These are phyloP conservation scores for Fusarium luffae DNA, from an alignment of 2,329 filamentous ascomycete species.

Conservation along the genomic window DNA sequence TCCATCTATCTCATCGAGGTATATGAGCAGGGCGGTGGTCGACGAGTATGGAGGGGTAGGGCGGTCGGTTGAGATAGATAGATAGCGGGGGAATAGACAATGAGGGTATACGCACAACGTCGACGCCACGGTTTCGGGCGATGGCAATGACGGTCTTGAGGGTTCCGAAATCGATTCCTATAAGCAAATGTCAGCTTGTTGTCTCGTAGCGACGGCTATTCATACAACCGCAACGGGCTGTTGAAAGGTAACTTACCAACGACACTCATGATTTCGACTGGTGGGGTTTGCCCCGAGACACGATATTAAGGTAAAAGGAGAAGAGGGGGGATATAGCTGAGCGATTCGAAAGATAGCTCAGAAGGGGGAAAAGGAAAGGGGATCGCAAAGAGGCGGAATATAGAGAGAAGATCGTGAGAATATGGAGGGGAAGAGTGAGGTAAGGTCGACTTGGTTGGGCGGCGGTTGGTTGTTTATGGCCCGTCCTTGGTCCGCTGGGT, in stretches of 20 bases:
- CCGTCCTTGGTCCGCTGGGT: slow-evolving; percentile 16
- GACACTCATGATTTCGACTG: slow-evolving; percentile 63
- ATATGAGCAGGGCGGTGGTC: neutral
- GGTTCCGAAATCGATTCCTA: slow-evolving; percentile 93
- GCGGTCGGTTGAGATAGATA: slow-evolving; percentile 24
- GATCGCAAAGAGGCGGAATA: slow-evolving; percentile 32
- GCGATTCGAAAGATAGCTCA: slow-evolving; percentile 39
- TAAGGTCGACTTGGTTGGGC: slow-evolving; percentile 30
- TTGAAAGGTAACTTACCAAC: slow-evolving; percentile 56
- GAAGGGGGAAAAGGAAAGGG: slow-evolving; percentile 32
- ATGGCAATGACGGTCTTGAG: slow-evolving; percentile 98
- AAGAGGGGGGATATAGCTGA: slow-evolving; percentile 15
- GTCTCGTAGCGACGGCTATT: neutral
- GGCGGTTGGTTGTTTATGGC: slow-evolving; percentile 35
- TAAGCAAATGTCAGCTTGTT: slow-evolving; percentile 34
- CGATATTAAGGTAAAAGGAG: slow-evolving; percentile 34
- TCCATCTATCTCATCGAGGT: slow-evolving; percentile 15
- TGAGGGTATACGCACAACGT: slow-evolving; percentile 80
- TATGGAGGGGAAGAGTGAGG: slow-evolving; percentile 30
- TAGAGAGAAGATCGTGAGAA: slow-evolving; percentile 30
- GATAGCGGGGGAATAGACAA: slow-evolving; percentile 17
- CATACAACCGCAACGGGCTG: neutral
- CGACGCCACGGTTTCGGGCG: slow-evolving; percentile 97
- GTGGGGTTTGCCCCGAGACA: slow-evolving; percentile 42
- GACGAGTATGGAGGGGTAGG: slow-evolving; percentile 18